Base-by-base conservation (phyloP, 2,329 filamentous ascomycete species). In the Cryphonectria nitschkei region DNA sequence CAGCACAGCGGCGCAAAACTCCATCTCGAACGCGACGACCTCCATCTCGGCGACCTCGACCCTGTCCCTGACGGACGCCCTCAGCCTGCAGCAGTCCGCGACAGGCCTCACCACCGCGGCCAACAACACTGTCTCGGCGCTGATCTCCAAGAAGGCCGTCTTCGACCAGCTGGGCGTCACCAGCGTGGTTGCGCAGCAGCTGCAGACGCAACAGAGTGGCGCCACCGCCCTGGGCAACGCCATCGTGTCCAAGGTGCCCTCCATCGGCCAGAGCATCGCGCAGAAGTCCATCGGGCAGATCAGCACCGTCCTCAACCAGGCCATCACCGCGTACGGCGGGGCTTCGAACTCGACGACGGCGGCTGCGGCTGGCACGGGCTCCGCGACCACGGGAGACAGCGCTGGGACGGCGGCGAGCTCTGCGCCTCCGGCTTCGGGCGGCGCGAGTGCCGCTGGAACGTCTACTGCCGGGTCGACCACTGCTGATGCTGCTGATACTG, bases 211-310 rank as follows among this genome's bases (percentile, higher is more conserved):
- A 68, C 74, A 77, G 75, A 63, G 67, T 1, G 68, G 68, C 2
- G 66, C 74, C 54, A 26, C 56, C 1, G 76, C 92, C 26, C 75
- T 77, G 37, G 76, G 76, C 69, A 72, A 73, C 39, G 76, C 75
- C 56, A 67, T 77, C 46, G 75, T 77, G 32, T 73, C 72, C 72
- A 77, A 77, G 74, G 74, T 77, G 11, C 76, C 76, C 60, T 73
- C 73, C 22, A 75, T 77, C 46, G 76, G 76, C 52, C 75, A 77
- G 72, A 39, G 73, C n/a, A 77, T 77, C 62, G 76, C 76, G 32
- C 74, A 77, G 74, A 73, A 76, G 54, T 74, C 73, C 34, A 74
- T 77, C 37, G 73, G 73, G n/a, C 74, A 77, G 69, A 75, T 77
- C 61, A 75, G 72, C 71, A 66, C 66, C 1, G 72, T 70, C 32